Percentiles rank a stretch among this genome's conserved stretches.
Evolutionary conservation across 2,329 filamentous ascomycete species (phyloP).

Genomic region (Zelopaecilomyces penicillatus): DNA sequence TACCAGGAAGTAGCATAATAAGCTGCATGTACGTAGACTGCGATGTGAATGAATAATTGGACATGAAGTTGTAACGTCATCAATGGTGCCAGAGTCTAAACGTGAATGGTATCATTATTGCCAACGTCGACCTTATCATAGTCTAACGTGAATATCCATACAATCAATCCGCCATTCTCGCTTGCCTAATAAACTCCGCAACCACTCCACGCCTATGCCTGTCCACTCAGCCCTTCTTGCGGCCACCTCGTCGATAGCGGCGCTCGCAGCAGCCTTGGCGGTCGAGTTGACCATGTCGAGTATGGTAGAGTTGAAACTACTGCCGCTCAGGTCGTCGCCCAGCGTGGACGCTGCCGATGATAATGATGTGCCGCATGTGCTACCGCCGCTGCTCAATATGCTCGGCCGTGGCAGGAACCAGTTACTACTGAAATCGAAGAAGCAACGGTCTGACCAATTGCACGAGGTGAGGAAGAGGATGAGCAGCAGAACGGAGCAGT

Average conservation of each 20-base stretch:
- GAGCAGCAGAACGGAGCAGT: conserved; percentile 91
- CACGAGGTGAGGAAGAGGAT: conserved; percentile 90
- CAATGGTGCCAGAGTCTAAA: no score
- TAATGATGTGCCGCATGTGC: no score
- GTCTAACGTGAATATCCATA: conserved; percentile 74
- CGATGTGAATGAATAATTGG: conserved; percentile 1
- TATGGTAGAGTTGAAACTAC: conserved; percentile 38
- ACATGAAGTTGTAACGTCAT: not conserved
- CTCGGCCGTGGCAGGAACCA: conserved; percentile 78
- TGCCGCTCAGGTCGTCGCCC: not conserved
- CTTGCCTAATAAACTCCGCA: conserved; percentile 70
- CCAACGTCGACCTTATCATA: conserved; percentile 35
- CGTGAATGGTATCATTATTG: no score
- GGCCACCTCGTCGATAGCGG: conserved; percentile 55
- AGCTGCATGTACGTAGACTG: no score
- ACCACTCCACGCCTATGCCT: conserved; percentile 75
- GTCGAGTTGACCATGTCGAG: conserved; percentile 59
- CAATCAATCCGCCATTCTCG: conserved; percentile 89
- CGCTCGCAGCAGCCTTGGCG: conserved; percentile 56
- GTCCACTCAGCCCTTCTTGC: conserved; percentile 57
- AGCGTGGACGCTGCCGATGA: not conserved
- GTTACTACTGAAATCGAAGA: conserved; percentile 86
- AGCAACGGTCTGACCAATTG: conserved; percentile 81
- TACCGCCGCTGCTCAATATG: conserved; percentile 15
- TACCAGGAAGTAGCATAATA: conserved; percentile 2